Percentiles rank a stretch among this genome's conserved stretches.
These are phyloP conservation scores for Diutina pseudorugosa DNA, from an alignment of 1,139 yeast species.

Conservation along the genomic window DNA sequence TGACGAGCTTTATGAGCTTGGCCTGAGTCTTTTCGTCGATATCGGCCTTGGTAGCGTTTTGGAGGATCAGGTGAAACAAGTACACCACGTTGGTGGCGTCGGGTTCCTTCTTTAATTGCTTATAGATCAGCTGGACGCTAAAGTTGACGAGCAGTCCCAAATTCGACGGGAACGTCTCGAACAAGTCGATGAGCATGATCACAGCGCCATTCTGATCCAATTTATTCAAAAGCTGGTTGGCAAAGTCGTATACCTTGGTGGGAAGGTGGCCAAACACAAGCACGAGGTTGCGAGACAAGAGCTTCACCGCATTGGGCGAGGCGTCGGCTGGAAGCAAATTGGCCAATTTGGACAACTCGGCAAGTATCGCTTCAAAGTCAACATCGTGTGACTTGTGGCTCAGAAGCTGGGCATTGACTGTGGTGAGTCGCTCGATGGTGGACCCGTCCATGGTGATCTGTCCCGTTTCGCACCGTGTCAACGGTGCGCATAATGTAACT, in stretches of 20 bases:
- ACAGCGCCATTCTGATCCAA: neutral
- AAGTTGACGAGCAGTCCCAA: neutral
- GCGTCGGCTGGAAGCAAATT: neutral
- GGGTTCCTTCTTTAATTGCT: neutral
- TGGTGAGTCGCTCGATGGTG: neutral
- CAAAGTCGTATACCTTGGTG: neutral
- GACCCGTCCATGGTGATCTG: neutral
- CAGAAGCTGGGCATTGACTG: neutral
- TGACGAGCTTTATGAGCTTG: neutral
- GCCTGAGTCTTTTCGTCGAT: neutral
- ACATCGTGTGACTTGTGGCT: neutral
- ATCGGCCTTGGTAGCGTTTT: neutral
- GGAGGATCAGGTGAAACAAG: neutral
- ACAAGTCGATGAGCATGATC: neutral
- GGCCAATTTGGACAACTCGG: neutral
- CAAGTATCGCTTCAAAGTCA: neutral
- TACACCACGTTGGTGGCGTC: neutral
- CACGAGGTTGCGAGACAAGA: neutral
- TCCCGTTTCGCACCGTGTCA: neutral
- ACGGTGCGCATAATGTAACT: too few species aligned
- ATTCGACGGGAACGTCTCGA: slow-evolving; percentile 1
- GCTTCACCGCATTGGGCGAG: neutral
- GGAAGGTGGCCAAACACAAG: neutral
- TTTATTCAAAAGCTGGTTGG: neutral
- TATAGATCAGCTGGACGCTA: neutral